These are phyloP conservation scores for Pseudocercospora fijiensis DNA, from an alignment of 2,329 filamentous ascomycete genomes.

Conservation along the genomic window DNA sequence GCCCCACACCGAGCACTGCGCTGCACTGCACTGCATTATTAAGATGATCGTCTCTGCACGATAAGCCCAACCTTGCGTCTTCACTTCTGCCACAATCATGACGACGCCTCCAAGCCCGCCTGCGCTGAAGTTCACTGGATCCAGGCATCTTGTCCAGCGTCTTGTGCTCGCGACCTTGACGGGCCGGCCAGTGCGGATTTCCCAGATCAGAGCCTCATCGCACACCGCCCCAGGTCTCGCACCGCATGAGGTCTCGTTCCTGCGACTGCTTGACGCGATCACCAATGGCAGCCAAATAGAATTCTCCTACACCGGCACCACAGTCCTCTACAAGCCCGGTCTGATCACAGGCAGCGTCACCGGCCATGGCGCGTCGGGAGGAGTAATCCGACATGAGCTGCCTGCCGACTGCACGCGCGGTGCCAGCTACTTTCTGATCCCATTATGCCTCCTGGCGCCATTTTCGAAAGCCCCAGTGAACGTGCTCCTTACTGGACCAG, in stretches of 20 bases:
- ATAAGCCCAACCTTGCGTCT: not conserved
- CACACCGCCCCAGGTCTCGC: constrained; percentile 84
- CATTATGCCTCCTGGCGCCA: constrained; percentile 83
- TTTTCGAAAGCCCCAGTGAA: constrained; percentile 92
- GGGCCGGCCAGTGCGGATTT: constrained; percentile 84
- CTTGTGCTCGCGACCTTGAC: constrained; percentile 89
- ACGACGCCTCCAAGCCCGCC: constrained; percentile 30
- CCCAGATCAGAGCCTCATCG: constrained; percentile 85
- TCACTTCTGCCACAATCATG: constrained; percentile 23
- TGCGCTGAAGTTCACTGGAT: constrained; percentile 66
- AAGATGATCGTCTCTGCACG: not conserved
- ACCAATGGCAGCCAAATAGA: constrained; percentile 95
- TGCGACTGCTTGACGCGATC: constrained; percentile 88
- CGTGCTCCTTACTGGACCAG: constrained; percentile 82
- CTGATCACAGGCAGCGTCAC: constrained; percentile 83
- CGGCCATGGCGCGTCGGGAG: constrained; percentile 69
- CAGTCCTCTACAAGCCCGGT: constrained; percentile 86
- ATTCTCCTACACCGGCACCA: constrained; percentile 94
- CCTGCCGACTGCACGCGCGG: constrained; percentile 75
- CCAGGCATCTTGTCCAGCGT: constrained; percentile 77
- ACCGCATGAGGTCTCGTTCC: constrained; percentile 89
- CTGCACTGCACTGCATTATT: not conserved
- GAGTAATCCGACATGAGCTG: constrained; percentile 78
- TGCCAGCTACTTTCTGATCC: constrained; percentile 87
- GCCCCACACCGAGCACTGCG: not conserved